These are phyloP conservation scores for Aspergillus terreus DNA, from an alignment of 2,329 filamentous ascomycete species.

Conservation along the genomic window DNA sequence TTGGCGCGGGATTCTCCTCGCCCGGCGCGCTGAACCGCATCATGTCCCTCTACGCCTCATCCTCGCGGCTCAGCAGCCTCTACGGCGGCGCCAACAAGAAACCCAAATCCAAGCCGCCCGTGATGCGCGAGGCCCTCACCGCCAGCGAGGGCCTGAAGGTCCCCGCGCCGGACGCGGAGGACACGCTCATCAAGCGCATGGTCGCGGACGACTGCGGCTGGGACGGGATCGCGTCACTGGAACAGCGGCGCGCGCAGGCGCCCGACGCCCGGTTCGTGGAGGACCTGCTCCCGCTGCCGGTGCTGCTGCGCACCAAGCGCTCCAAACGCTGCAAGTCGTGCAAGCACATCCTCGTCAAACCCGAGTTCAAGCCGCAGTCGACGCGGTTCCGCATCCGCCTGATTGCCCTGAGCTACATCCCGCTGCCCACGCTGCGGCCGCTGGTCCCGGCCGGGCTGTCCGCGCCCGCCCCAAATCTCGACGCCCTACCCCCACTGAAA, in stretches of 20 bases:
- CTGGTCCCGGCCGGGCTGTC: constrained; percentile 47
- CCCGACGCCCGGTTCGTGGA: constrained; percentile 60
- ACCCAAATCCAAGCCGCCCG: constrained; percentile 61
- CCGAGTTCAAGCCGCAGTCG: constrained; percentile 83
- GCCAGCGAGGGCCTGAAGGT: constrained; percentile 68
- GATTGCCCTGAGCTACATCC: constrained; percentile 83
- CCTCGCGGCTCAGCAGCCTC: constrained; percentile 52
- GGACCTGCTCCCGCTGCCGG: constrained; percentile 76
- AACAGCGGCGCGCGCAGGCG: constrained; percentile 51
- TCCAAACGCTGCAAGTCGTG: constrained; percentile 91
- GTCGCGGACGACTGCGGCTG: constrained; percentile 54
- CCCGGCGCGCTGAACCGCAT: constrained; percentile 81
- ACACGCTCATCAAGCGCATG: constrained; percentile 58
- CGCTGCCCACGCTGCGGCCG: constrained; percentile 66
- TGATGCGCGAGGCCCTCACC: constrained; percentile 76
- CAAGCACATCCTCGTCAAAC: constrained; percentile 91
- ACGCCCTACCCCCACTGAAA: constrained; percentile 46
- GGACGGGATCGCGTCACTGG: constrained; percentile 56
- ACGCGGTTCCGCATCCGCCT: constrained; percentile 91
- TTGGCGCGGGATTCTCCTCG: constrained; percentile 57
- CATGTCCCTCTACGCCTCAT: constrained; percentile 78
- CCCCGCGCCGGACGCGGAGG: constrained; percentile 58
- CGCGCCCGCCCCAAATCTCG: constrained; percentile 37
- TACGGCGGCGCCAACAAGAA: constrained; percentile 55
- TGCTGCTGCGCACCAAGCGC: constrained; percentile 82